Percentiles rank a stretch among this genome's conserved stretches.
Conservation (phyloP, 495 filamentous ascomycete genomes). For the Penicillium robsamsonii region DNA sequence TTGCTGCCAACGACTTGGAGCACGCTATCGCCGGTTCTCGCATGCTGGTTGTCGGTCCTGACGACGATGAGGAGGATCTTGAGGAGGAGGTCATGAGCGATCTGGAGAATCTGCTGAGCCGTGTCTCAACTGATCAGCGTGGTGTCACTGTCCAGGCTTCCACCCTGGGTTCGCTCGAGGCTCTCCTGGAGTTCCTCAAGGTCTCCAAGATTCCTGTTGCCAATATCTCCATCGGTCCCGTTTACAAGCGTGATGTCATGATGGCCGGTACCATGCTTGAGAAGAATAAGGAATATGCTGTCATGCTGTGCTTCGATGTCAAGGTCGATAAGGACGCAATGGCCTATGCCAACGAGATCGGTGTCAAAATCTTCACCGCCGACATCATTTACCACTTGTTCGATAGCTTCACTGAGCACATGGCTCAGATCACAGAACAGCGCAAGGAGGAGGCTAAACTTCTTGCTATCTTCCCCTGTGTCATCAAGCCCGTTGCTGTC, state of each 20-base stretch:
- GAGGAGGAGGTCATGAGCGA: slow-evolving; percentile 96
- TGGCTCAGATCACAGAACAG: slow-evolving; percentile 78
- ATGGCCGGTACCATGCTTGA: slow-evolving; percentile 95
- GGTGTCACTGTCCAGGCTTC: slow-evolving; percentile 98
- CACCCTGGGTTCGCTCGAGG: slow-evolving; percentile 95
- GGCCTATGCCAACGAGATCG: slow-evolving; percentile 86
- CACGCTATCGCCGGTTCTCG: slow-evolving; percentile 96
- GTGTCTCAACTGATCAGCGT: slow-evolving; percentile 83
- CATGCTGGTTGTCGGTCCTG: slow-evolving; percentile 86
- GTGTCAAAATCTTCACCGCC: slow-evolving; percentile 97
- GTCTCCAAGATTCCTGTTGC: slow-evolving; percentile 94
- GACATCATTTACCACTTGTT: slow-evolving; percentile 99
- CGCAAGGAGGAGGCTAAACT: slow-evolving; percentile 96
- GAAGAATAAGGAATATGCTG: slow-evolving; percentile 90
- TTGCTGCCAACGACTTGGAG: slow-evolving; percentile 93
- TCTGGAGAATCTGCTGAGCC: slow-evolving; percentile 83
- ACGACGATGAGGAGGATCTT: slow-evolving; percentile 95
- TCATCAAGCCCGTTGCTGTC: slow-evolving; percentile 81
- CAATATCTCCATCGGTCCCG: slow-evolving; percentile 95
- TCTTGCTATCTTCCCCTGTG: slow-evolving; percentile 94
- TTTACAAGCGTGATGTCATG: slow-evolving; percentile 98
- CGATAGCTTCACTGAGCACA: slow-evolving; percentile 92
- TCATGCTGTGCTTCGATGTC: slow-evolving; percentile 99
- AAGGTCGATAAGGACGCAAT: slow-evolving; percentile 97
- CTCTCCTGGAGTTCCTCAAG: slow-evolving; percentile 91